phyloP scores from a whole-genome alignment of 352 stramenopile genomes.

The Globisporangium iwayamae region DNA sequence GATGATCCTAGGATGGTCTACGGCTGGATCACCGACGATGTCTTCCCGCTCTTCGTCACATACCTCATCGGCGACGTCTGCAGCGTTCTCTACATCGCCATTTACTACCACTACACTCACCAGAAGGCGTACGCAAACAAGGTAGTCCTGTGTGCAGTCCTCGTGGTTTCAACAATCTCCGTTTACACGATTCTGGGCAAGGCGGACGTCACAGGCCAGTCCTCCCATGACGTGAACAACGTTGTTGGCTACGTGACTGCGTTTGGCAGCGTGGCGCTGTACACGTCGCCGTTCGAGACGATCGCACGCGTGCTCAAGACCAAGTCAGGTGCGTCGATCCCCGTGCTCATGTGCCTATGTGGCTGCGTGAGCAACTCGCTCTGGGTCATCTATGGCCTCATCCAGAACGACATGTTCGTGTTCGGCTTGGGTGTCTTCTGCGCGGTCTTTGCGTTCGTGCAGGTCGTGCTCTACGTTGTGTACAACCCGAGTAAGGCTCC shows the following conservation, averaged over 20 bases:
- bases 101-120: conserved; percentile 20
- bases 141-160: neutral
- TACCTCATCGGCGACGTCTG: conserved; percentile 27
- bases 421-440: conserved; percentile 14
- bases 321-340: conserved; percentile 26
- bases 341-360: conserved; percentile 19
- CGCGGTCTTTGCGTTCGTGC: conserved; percentile 10
- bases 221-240: neutral
- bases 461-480: conserved; percentile 15
- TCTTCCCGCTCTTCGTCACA: conserved; percentile 32
- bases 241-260: conserved; percentile 26
- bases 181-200: conserved; percentile 16
- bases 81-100: conserved; percentile 21
- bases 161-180: neutral
- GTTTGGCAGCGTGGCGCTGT: conserved; percentile 16
- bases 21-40: conserved; percentile 11
- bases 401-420: conserved; percentile 21
- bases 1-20: conserved; percentile 13
- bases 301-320: conserved; percentile 34
- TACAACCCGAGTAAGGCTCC: neutral
- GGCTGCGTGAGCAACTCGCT: conserved; percentile 24
- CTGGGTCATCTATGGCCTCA: conserved; percentile 27
- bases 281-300: conserved; percentile 35
- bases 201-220: conserved; percentile 6
- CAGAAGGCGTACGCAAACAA: conserved; percentile 10